Base-by-base conservation (phyloP, 805 yeast species). In the Suhomyces vadensis region DNA sequence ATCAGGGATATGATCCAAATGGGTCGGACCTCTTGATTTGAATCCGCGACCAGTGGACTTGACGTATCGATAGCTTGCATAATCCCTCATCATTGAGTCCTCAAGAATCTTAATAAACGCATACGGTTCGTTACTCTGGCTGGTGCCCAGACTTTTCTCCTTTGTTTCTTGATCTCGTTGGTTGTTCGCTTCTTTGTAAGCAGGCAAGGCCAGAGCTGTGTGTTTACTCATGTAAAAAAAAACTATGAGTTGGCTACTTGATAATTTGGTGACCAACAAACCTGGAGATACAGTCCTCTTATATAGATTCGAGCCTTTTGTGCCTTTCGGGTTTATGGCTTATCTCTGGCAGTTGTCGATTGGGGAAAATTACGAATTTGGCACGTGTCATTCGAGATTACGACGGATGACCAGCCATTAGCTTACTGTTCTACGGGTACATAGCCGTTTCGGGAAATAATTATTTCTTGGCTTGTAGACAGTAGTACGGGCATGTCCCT, bases 1-100 rank as follows among this genome's bases (percentile, higher is more conserved):
- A 16, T 41, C 27, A 3, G 57, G 57, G 9, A 38, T 35, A 19
- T 42, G 45, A 3, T 35, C 42, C 22, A 35, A 13, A n/a, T 20
- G 14, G 16, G 6, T 26, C 8, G n/a, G n/a, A n/a, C 21, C 13
- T 21, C 10, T 20, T 14, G 19, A 7, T 17, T 14, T 26, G 14
- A 8, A 19, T 19, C 20, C 27, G n/a, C 25, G 10, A 9, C 9
- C 9, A 6, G 16, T 20, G 20, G n/a, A 11, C 10, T 31, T 31
- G 23, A 31, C 19, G 17, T 24, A 37, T 22, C 27, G n/a, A 7
- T 3, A 20, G 20, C 27, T 31, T 10, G 29, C 29, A 29, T 7
- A 31, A 6, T 31, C 42, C 9, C 13, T 22, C 5, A 27, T 37
- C 21, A 19, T 9, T 10, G 37, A 37, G 8, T 29, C 10, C 7